These are phyloP conservation scores for Pleurotus tuber-regium DNA, from an alignment of 768 basidiomycete genomes.

Conservation along the genomic window DNA sequence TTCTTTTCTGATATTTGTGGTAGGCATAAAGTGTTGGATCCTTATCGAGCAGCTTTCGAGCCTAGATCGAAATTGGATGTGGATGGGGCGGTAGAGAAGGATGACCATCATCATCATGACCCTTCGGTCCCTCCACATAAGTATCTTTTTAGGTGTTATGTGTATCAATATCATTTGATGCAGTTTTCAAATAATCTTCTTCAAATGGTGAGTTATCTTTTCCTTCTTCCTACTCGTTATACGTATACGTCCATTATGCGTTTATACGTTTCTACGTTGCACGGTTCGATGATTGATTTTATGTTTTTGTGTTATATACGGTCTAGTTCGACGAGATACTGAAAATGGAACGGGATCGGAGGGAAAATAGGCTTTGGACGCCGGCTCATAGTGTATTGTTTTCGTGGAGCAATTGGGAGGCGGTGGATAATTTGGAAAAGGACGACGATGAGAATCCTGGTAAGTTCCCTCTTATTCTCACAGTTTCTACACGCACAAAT, in stretches of 20 bases:
- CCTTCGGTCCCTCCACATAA: slow-evolving; percentile 51
- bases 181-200: slow-evolving; percentile 34
- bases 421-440: slow-evolving; percentile 39
- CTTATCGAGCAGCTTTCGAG: slow-evolving; percentile 55
- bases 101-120: slow-evolving; percentile 23
- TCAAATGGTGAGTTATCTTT: slow-evolving; percentile 35
- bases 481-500: too few relatives aligned
- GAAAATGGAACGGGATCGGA: slow-evolving; percentile 48
- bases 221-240: neutral
- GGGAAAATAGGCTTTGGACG: slow-evolving; percentile 51
- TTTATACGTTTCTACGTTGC: neutral
- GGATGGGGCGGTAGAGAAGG: slow-evolving; percentile 21
- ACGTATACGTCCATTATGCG: neutral
- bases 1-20: too few relatives aligned
- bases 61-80: slow-evolving; percentile 22
- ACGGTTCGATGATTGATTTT: neutral
- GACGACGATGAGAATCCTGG: slow-evolving; percentile 77
- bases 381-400: slow-evolving; percentile 40
- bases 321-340: slow-evolving; percentile 60
- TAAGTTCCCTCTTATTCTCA: slow-evolving; percentile 13
- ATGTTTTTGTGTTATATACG: too few relatives aligned
- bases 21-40: slow-evolving; percentile 54
- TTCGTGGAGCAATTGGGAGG: slow-evolving; percentile 43
- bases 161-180: slow-evolving; percentile 61
- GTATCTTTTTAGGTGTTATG: slow-evolving; percentile 71